These are phyloP conservation scores for Suillus clintonianus DNA, from an alignment of 768 basidiomycete species.

Conservation along the genomic window DNA sequence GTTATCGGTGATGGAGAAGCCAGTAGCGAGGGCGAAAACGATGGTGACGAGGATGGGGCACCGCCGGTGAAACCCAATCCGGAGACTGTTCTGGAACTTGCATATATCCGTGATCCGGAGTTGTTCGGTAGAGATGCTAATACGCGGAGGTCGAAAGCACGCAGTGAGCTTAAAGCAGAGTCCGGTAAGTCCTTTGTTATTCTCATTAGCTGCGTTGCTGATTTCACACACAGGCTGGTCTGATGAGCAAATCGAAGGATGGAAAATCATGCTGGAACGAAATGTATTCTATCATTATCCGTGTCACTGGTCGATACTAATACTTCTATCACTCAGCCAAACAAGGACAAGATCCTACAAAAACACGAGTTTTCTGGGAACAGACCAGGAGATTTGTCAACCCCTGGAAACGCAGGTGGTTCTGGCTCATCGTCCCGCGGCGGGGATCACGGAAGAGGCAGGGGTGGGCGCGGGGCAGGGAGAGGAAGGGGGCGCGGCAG, in stretches of 20 bases:
- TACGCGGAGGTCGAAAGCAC: constrained; percentile 68
- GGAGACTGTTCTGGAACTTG: constrained; percentile 72
- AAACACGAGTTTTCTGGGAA: constrained; percentile 82
- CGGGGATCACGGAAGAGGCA: constrained; percentile 44
- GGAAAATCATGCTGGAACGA: constrained; percentile 86
- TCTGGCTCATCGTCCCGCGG: constrained; percentile 24
- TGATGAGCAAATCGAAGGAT: constrained; percentile 91
- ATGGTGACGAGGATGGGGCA: constrained; percentile 25
- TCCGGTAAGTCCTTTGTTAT: constrained; percentile 52
- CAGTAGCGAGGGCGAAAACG: constrained; percentile 39
- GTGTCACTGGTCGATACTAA: constrained; percentile 6
- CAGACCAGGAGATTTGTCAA: constrained; percentile 23
- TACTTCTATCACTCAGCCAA: constrained; percentile 46
- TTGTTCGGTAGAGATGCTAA: constrained; percentile 76
- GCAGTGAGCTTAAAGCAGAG: constrained; percentile 64
- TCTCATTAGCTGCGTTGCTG: background rate
- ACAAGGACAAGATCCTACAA: constrained; percentile 70
- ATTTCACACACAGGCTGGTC: constrained; percentile 53
- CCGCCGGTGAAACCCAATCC: constrained; percentile 29
- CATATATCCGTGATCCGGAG: constrained; percentile 74
- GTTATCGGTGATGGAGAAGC: constrained; percentile 62
- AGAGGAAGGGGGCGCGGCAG: constrained; percentile 38
- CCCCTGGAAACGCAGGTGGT: background rate
- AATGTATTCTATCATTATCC: constrained; percentile 56
- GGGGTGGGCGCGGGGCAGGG: constrained; percentile 41